Evolutionary conservation across 192 early-diverging fungal genomes (phyloP).

Genomic region (Coemansia sp.): DNA sequence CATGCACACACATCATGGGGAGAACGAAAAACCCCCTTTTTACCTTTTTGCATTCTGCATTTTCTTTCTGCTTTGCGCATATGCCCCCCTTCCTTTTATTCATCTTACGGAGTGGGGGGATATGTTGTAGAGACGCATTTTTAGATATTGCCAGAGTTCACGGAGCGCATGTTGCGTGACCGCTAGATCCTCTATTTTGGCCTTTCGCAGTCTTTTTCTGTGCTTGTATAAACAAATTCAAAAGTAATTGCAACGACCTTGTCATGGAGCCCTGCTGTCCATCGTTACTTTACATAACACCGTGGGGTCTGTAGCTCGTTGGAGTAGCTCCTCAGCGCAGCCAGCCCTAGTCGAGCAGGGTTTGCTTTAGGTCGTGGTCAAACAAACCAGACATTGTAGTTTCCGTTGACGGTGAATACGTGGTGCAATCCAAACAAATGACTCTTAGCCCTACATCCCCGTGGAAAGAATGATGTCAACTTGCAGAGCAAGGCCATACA

Average conservation of each 20-base stretch:
- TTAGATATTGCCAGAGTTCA: too few species aligned
- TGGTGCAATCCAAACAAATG: too few species aligned
- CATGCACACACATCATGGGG: background rate
- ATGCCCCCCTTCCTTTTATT: background rate
- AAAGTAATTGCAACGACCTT: too few species aligned
- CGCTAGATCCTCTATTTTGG: constrained; percentile 6
- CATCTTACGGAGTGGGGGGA: background rate
- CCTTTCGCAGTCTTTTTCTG: background rate
- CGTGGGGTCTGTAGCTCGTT: background rate
- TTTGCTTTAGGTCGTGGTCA: too few species aligned
- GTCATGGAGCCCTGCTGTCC: too few species aligned
- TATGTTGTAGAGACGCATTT: too few species aligned
- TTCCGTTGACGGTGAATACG: too few species aligned
- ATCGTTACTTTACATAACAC: too few species aligned
- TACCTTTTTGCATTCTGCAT: background rate
- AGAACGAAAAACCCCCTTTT: background rate
- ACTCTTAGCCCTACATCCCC: background rate
- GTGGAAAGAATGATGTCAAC: background rate
- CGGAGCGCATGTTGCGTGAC: background rate
- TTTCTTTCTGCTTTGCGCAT: background rate
- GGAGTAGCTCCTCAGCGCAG: too few species aligned
- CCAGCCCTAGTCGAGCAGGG: too few species aligned
- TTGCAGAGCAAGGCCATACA: background rate
- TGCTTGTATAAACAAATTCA: constrained; percentile 4
- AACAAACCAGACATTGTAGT: too few species aligned